Evolutionary conservation across 176 grass and related monocot genomes (phyloP).

Genomic region (Oryza officinalis): DNA sequence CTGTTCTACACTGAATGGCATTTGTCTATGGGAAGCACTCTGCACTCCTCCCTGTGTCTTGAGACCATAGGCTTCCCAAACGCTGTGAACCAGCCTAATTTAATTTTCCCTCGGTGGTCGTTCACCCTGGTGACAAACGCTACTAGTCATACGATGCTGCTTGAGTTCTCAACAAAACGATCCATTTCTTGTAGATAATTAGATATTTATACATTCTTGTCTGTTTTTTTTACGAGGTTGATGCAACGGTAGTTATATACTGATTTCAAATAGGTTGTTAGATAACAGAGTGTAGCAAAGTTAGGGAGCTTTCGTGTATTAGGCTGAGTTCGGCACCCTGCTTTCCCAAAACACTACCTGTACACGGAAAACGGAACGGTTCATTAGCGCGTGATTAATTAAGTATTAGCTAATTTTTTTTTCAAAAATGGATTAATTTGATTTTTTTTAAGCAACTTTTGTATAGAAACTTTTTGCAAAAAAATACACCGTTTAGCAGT

Average conservation of each 20-base stretch:
- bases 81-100: conserved; percentile 87
- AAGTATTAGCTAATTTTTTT: too few species aligned
- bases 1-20: conserved; percentile 70
- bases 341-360: too few species aligned
- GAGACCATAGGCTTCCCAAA: conserved; percentile 93
- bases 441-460: too few species aligned
- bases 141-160: conserved; percentile 72
- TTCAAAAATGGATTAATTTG: too few species aligned
- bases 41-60: conserved; percentile 54
- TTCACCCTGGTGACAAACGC: conserved; percentile 66
- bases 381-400: too few species aligned
- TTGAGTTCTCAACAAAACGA: conserved; percentile 63
- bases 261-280: background rate
- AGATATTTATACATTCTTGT: background rate
- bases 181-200: conserved; percentile 25
- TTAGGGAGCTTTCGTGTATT: too few species aligned
- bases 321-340: too few species aligned
- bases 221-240: background rate
- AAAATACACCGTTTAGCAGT: too few species aligned
- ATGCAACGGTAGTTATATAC: too few species aligned
- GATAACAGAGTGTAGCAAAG: too few species aligned
- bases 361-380: too few species aligned
- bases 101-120: conserved; percentile 50
- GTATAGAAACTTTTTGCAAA: too few species aligned
- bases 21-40: conserved; percentile 58